Percentiles rank a stretch among this genome's conserved stretches.
phyloP scores from a whole-genome alignment of 2,329 filamentous ascomycete species.

The Myrmaecium sp. region DNA sequence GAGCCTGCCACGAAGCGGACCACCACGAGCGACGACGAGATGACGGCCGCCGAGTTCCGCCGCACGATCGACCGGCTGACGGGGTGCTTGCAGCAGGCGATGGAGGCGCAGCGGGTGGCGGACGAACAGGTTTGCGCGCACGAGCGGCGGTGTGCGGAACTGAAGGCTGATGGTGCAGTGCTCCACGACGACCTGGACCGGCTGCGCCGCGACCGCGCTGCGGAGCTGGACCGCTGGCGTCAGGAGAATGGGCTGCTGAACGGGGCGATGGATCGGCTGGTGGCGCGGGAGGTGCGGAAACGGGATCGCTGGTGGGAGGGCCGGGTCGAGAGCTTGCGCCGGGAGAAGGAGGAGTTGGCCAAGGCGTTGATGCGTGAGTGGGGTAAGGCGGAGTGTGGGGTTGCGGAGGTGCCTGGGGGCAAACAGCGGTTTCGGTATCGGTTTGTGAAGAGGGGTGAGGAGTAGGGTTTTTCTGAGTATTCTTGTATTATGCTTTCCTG shows the following conservation, averaged over 20 bases:
- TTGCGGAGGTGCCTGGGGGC: constrained; percentile 9
- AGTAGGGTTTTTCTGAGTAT: no score
- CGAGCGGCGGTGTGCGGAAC: constrained; percentile 1
- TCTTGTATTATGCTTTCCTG: no score
- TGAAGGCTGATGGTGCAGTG: no score
- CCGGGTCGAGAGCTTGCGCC: constrained; percentile 7
- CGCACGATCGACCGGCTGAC: no score
- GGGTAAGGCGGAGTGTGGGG: constrained; percentile 41
- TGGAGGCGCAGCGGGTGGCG: background rate
- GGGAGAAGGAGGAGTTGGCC: constrained; percentile 15
- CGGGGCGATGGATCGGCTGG: constrained; percentile 3
- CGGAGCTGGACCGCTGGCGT: background rate
- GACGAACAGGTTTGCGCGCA: background rate
- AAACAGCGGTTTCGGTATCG: constrained; percentile 19
- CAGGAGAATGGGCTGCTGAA: constrained; percentile 2
- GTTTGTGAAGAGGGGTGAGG: constrained; percentile 8
- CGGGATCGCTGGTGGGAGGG: constrained; percentile 4
- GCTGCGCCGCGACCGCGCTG: no score
- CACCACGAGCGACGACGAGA: background rate
- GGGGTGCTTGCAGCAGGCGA: no score
- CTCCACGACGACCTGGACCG: no score
- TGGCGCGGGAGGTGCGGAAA: constrained; percentile 3
- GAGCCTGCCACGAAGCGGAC: constrained; percentile 1
- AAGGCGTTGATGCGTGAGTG: constrained; percentile 59
- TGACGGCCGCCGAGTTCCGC: background rate